Base-by-base conservation (phyloP, 106 monocot genomes). In the Phalaenopsis aphrodite region DNA sequence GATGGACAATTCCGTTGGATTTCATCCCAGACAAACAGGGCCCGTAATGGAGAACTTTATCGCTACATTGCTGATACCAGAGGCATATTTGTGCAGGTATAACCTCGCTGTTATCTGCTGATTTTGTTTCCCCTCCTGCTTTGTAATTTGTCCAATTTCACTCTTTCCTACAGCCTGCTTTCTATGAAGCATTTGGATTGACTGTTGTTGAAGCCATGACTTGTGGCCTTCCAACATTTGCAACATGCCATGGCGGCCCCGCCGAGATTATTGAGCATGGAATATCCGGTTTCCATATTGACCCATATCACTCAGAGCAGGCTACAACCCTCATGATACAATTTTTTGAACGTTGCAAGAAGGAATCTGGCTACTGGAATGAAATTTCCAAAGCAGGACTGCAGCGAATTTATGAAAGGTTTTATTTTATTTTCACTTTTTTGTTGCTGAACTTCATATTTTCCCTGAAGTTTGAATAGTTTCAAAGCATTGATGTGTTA, bases 141-240 rank as follows among this genome's bases (percentile, higher is more conserved):
- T 30, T 23, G 7, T 48, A 38, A 36, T 42, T 71, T 75, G 42
- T 10, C 41, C 23, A 16, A 46, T 11, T 81, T 46, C 0, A 79
- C 77, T 57, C 38, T 80, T 55, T 5, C 75, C 64, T 76, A 21
- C 81, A 98, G 94, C 98, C 98, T 79, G 98, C 98, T 1, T 91
- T 98, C 38, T 97, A 97, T 81, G 92, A 97, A 86, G 96, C 90
- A 36, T 94, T 96, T 79, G 96, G 96, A 11, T 91, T 94, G 56
- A 98, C 98, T 19, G 94, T 98, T 41, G 81, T 94, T 9, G 94
- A 94, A 88, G 92, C 98, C 47, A 94, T 98, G 98, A 94, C 87
- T 42, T 98, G 92, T 56, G 87, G 94, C 45, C 90, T 98, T 41
- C 98, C 98, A 38, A 98, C 94, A 37, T 94, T 98, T 85, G 94